phyloP scores from a whole-genome alignment of 768 basidiomycete genomes.

The Suillus spraguei region DNA sequence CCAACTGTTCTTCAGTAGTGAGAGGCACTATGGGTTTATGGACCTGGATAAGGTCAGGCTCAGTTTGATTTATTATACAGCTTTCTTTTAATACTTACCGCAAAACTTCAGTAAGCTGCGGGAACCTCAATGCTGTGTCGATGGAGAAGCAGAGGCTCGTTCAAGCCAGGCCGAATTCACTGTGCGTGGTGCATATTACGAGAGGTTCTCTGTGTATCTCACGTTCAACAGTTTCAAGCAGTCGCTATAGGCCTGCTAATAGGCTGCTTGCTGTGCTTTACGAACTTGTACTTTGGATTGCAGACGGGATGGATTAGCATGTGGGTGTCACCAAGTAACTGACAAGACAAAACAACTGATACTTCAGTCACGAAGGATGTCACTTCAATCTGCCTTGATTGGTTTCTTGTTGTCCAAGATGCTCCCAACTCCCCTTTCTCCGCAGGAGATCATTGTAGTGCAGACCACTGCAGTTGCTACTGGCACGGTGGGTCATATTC shows the following conservation, averaged over 20 bases:
- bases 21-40: conserved; percentile 18
- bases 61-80: no score
- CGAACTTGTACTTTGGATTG: conserved; percentile 86
- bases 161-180: conserved; percentile 31
- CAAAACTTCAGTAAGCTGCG: conserved; percentile 11
- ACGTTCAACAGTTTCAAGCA: conserved; percentile 45
- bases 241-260: conserved; percentile 80
- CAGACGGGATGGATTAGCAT: conserved; percentile 93
- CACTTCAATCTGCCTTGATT: conserved; percentile 90
- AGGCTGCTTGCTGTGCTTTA: conserved; percentile 88
- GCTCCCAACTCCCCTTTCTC: conserved; percentile 72
- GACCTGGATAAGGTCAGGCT: conserved; percentile 28
- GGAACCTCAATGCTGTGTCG: conserved; percentile 6
- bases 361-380: conserved; percentile 68
- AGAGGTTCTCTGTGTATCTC: neutral
- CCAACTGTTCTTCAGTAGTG: neutral
- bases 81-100: neutral
- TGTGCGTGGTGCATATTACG: conserved; percentile 18
- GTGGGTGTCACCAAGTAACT: conserved; percentile 40
- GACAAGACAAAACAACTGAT: conserved; percentile 5
- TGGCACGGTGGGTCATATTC: conserved; percentile 49
- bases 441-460: conserved; percentile 91
- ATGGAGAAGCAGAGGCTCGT: conserved; percentile 3
- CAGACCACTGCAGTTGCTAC: conserved; percentile 97
- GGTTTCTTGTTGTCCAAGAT: conserved; percentile 85